phyloP scores from a whole-genome alignment of 1,284 basidiomycete species.

The Malassezia arunalokei region DNA sequence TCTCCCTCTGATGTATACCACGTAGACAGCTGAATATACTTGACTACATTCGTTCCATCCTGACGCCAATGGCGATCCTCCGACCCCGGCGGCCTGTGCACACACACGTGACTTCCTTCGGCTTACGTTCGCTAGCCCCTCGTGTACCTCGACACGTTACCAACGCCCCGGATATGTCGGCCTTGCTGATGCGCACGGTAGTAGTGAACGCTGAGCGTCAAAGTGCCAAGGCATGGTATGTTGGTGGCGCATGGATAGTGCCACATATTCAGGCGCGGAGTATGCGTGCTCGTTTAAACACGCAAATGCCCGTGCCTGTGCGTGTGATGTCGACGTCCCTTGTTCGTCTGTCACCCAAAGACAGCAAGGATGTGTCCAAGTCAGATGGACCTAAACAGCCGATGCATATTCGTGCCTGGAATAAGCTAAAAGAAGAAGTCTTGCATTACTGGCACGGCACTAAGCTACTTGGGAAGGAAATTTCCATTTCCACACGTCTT shows the following conservation, averaged over 20 bases:
- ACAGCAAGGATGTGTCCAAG: conserved; percentile 1
- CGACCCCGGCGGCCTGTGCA: background rate
- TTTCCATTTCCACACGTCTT: conserved; percentile 73
- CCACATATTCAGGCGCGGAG: background rate
- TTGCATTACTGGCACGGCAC: conserved; percentile 95
- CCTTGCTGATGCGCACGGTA: background rate
- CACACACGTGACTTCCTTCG: background rate
- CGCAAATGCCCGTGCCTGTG: background rate
- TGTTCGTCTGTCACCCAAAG: background rate
- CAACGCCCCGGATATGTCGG: background rate
- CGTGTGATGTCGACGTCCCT: background rate
- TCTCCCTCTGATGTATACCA: too few species aligned
- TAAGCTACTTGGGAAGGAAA: conserved; percentile 86
- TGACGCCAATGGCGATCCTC: too few species aligned
- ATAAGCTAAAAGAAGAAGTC: conserved; percentile 86
- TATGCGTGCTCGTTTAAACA: background rate
- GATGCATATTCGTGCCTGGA: conserved; percentile 54
- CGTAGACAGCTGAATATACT: too few species aligned
- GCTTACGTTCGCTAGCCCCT: background rate
- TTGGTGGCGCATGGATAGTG: background rate
- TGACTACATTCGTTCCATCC: too few species aligned
- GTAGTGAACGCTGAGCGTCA: background rate
- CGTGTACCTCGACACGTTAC: background rate
- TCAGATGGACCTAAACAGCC: conserved; percentile 11
- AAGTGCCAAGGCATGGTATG: background rate